Percentiles rank a stretch among this genome's conserved stretches.
phyloP scores from a whole-genome alignment of 2,329 filamentous ascomycete genomes.

The Talaromyces atroroseus region DNA sequence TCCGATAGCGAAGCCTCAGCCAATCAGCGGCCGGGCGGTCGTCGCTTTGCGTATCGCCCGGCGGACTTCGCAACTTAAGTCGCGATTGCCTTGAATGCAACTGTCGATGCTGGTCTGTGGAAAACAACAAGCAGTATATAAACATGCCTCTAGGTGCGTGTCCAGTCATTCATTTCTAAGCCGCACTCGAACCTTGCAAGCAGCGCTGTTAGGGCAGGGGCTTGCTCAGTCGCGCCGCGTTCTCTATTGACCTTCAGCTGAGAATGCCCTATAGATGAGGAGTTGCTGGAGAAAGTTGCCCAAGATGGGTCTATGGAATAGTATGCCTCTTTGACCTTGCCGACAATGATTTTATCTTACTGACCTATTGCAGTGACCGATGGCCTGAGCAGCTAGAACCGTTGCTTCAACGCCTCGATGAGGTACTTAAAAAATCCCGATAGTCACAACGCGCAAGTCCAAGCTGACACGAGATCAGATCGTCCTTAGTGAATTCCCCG shows the following conservation, averaged over 20 bases:
- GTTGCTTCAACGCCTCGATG: conserved; percentile 63
- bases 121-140: background rate
- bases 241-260: background rate
- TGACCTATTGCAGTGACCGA: conserved; percentile 48
- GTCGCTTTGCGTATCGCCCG: background rate
- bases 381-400: conserved; percentile 65
- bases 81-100: conserved; percentile 7
- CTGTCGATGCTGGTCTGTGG: background rate
- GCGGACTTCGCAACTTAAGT: background rate
- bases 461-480: conserved; percentile 51
- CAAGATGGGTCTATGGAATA: conserved; percentile 55
- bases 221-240: background rate
- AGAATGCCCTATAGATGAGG: conserved; percentile 38
- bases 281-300: conserved; percentile 51
- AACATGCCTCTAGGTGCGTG: conserved; percentile 31
- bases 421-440: conserved; percentile 37
- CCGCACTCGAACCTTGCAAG: background rate
- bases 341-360: background rate
- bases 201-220: background rate
- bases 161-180: background rate
- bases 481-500: conserved; percentile 67
- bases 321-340: conserved; percentile 35
- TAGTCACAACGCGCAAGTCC: background rate
- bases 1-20: background rate
- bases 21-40: background rate